These are phyloP conservation scores for Kodamaea laetipori DNA, from an alignment of 805 yeast species.

Conservation along the genomic window DNA sequence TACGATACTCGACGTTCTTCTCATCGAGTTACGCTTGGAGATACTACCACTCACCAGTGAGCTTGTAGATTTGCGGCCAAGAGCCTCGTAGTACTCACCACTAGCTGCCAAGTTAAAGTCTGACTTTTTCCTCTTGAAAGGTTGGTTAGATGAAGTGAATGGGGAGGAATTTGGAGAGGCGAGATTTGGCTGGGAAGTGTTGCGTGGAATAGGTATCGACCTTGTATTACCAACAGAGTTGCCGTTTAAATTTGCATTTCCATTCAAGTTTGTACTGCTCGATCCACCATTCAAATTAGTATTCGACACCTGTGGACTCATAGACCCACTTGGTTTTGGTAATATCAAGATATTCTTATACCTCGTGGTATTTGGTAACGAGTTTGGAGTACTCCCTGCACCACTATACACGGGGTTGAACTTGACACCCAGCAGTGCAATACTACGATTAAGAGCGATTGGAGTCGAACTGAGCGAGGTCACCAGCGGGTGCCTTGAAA, in stretches of 20 bases:
- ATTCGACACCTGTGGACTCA: conserved; percentile 17
- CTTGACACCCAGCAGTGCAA: conserved; percentile 10
- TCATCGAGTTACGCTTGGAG: conserved; percentile 16
- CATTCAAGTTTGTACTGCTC: conserved; percentile 9
- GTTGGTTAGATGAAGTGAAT: conserved; percentile 24
- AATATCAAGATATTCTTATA: conserved; percentile 43
- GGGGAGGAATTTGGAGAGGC: conserved; percentile 16
- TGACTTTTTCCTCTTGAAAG: conserved; percentile 45
- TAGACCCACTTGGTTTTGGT: conserved; percentile 37
- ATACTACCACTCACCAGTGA: conserved; percentile 12
- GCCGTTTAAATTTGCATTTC: too few species aligned
- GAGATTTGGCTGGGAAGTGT: conserved; percentile 9
- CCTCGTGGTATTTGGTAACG: conserved; percentile 16
- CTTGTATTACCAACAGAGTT: conserved; percentile 16
- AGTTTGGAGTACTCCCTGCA: background rate
- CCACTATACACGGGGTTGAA: conserved; percentile 8
- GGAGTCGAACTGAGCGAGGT: conserved; percentile 5
- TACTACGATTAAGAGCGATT: conserved; percentile 8
- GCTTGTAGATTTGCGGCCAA: conserved; percentile 13
- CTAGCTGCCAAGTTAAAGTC: conserved; percentile 30
- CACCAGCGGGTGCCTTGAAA: conserved; percentile 10
- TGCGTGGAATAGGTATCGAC: conserved; percentile 35
- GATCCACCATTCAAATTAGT: too few species aligned
- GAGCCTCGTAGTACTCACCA: conserved; percentile 16
- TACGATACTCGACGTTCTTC: conserved; percentile 8